Conservation (phyloP, 257 asterid species). For the Primulina tabacum region DNA sequence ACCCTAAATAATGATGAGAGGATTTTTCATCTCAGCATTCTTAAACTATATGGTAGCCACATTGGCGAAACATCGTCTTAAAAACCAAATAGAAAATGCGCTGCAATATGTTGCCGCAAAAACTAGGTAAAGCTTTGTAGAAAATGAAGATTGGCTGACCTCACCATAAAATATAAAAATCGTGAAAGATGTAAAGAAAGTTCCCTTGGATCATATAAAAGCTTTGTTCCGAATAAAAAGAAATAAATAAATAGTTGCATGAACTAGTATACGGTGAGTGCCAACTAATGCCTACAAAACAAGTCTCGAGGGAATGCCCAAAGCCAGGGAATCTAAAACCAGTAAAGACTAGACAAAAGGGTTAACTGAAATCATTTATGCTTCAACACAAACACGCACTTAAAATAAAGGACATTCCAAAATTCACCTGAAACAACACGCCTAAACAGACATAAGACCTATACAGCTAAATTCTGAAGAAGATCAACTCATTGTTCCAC, state of each 20-base stretch:
- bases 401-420: neutral
- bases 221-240: neutral
- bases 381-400: slow-evolving; percentile 16
- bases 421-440: neutral
- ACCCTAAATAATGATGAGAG: slow-evolving; percentile 8
- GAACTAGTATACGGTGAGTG: neutral
- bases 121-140: neutral
- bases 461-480: slow-evolving; percentile 20
- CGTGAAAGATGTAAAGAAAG: neutral
- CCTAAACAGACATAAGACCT: slow-evolving; percentile 1
- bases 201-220: neutral
- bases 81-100: slow-evolving; percentile 17
- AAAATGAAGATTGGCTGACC: neutral
- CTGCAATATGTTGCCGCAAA: slow-evolving; percentile 23
- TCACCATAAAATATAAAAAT: neutral
- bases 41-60: slow-evolving; percentile 4
- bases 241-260: neutral
- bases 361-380: slow-evolving; percentile 6
- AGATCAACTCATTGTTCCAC: slow-evolving; percentile 31
- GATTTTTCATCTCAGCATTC: slow-evolving; percentile 12
- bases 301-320: neutral
- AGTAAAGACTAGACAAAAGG: slow-evolving; percentile 9
- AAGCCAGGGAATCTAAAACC: slow-evolving; percentile 17
- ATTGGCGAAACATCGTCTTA: neutral
- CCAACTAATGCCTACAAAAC: neutral